Conservation (phyloP, 139 green algal genomes). For the Chlorella sp. region DNA sequence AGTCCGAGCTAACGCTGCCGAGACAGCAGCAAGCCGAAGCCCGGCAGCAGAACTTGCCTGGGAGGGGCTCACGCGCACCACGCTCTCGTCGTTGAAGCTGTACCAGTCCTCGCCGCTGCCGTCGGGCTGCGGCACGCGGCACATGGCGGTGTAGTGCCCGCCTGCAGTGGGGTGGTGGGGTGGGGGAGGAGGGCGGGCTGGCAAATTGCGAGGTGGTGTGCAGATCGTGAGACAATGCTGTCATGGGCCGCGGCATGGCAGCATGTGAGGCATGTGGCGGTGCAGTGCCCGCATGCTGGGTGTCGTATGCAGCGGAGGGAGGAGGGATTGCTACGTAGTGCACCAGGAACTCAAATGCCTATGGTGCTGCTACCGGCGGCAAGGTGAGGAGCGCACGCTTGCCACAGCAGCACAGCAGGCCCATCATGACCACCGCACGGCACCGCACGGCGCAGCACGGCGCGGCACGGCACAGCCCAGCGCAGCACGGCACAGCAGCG, state of each 20-base stretch:
- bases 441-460: not conserved
- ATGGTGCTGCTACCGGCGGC: too few species aligned
- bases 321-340: too few species aligned
- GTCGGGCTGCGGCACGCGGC: constrained; percentile 27
- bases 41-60: not conserved
- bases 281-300: not conserved
- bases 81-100: constrained; percentile 51
- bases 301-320: not conserved
- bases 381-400: too few species aligned
- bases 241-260: too few species aligned
- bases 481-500: not conserved
- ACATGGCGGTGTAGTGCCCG: constrained; percentile 59
- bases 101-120: constrained; percentile 31
- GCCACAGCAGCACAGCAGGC: not conserved
- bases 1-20: constrained; percentile 16
- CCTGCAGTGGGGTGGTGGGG: not conserved
- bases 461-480: not conserved
- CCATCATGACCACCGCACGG: not conserved
- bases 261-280: not conserved
- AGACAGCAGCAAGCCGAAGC: not conserved
- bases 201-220: too few species aligned
- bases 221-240: too few species aligned
- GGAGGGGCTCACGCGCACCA: constrained; percentile 10
- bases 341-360: too few species aligned
- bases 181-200: not conserved